phyloP scores from a whole-genome alignment of 768 basidiomycete species.

The Tylopilus rubrobrunneus region DNA sequence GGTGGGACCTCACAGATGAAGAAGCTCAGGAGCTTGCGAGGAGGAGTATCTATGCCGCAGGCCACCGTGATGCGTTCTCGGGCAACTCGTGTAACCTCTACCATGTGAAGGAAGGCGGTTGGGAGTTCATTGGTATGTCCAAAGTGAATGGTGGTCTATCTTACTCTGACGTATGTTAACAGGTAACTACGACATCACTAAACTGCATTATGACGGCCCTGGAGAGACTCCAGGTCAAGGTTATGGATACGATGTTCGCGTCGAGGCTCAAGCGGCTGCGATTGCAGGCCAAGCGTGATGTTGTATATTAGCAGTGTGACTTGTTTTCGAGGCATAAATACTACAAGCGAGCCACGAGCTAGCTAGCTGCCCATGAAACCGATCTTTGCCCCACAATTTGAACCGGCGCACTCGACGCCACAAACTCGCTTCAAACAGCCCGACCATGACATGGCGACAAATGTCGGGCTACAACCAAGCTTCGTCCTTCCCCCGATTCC shows the following conservation, averaged over 20 bases:
- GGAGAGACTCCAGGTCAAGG: conserved; percentile 67
- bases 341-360: not conserved
- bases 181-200: conserved; percentile 92
- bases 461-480: conserved; percentile 50
- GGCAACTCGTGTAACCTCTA: conserved; percentile 96
- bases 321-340: conserved; percentile 1
- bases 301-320: conserved; percentile 23
- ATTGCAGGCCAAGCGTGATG: conserved; percentile 28
- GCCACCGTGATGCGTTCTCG: conserved; percentile 94
- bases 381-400: conserved; percentile 19
- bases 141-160: not conserved
- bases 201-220: conserved; percentile 88
- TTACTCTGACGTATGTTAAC: conserved; percentile 12
- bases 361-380: conserved; percentile 28
- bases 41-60: conserved; percentile 93
- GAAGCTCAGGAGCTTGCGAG: conserved; percentile 94
- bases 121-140: conserved; percentile 87
- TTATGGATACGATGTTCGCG: conserved; percentile 78
- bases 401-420: conserved; percentile 9
- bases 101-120: conserved; percentile 91
- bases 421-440: not conserved
- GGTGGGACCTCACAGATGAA: conserved; percentile 87
- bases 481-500: conserved; percentile 63
- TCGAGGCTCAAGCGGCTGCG: conserved; percentile 46
- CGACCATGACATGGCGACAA: conserved; percentile 8